phyloP scores from a whole-genome alignment of 2,329 filamentous ascomycete genomes.

The Penicillium sp. region DNA sequence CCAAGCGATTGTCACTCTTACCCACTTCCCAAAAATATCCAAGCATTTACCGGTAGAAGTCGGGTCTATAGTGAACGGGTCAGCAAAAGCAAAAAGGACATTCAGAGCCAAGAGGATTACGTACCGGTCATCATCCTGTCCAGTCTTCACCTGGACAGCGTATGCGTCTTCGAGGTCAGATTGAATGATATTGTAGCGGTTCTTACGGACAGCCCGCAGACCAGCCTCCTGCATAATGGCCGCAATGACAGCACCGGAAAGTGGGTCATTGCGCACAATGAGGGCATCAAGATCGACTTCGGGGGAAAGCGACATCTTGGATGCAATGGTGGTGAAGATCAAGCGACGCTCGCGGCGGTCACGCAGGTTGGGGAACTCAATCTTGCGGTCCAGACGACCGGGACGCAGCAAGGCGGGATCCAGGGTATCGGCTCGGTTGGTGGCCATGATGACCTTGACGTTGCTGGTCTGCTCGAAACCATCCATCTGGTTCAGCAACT shows the following conservation, averaged over 20 bases:
- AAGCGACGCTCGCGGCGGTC: conserved; percentile 92
- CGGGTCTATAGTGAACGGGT: conserved; percentile 67
- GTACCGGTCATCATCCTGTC: conserved; percentile 65
- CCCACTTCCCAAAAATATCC: conserved; percentile 1
- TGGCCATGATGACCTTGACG: conserved; percentile 99
- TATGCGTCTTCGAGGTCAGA: conserved; percentile 95
- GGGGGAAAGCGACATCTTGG: conserved; percentile 95
- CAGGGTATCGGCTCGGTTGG: conserved; percentile 94
- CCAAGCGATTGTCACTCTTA: conserved; percentile 25
- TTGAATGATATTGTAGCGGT: conserved; percentile 99
- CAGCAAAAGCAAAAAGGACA: conserved; percentile 41
- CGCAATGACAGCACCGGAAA: conserved; percentile 93
- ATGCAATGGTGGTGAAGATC: conserved; percentile 95
- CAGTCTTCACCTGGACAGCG: conserved; percentile 90
- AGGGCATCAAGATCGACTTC: conserved; percentile 95
- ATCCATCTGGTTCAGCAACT: conserved; percentile 99
- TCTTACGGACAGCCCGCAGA: conserved; percentile 90
- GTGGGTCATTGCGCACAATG: conserved; percentile 93
- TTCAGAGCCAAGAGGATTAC: conserved; percentile 18
- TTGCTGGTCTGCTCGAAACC: conserved; percentile 98
- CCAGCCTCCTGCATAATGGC: conserved; percentile 99
- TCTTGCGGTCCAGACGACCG: conserved; percentile 95
- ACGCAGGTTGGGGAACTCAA: conserved; percentile 94
- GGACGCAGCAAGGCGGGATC: conserved; percentile 93
- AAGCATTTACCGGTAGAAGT: conserved; percentile 73